Conservation (phyloP, 768 basidiomycete species). For the Leccinum arenicola region DNA sequence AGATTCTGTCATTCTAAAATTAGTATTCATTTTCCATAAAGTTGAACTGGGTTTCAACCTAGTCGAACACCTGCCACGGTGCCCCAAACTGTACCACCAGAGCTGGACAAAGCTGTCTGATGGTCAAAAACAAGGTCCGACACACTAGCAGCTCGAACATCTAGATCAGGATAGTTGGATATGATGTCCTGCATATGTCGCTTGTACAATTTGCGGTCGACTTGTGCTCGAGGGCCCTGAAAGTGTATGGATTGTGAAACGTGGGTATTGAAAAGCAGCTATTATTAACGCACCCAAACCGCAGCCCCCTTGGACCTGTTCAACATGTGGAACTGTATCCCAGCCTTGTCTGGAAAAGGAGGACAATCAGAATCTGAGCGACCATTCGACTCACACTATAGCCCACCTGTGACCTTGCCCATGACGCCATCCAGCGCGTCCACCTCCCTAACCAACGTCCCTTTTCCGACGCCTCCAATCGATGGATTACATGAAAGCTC, state of each 20-base stretch:
- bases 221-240: conserved; percentile 86
- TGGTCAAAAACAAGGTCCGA: conserved; percentile 74
- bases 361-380: background rate
- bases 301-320: conserved; percentile 86
- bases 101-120: conserved; percentile 24
- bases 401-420: conserved; percentile 74
- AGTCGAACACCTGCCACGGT: conserved; percentile 64
- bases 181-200: conserved; percentile 73
- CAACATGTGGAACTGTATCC: conserved; percentile 84
- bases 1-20: conserved; percentile 44
- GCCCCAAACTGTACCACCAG: conserved; percentile 40
- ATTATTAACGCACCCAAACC: conserved; percentile 67
- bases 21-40: background rate
- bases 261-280: too few species aligned
- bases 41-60: conserved; percentile 38
- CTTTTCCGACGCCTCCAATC: conserved; percentile 90
- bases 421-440: conserved; percentile 89
- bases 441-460: conserved; percentile 85
- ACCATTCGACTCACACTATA: background rate
- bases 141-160: conserved; percentile 70
- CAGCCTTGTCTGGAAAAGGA: conserved; percentile 67
- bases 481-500: conserved; percentile 90
- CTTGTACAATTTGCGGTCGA: conserved; percentile 84
- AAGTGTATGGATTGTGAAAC: background rate
- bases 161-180: conserved; percentile 62